A percentile compares a stretch with the other conserved stretches of the same genome.
Evolutionary conservation across 352 stramenopile genomes (phyloP).

Genomic region (Phytophthora colocasiae): DNA sequence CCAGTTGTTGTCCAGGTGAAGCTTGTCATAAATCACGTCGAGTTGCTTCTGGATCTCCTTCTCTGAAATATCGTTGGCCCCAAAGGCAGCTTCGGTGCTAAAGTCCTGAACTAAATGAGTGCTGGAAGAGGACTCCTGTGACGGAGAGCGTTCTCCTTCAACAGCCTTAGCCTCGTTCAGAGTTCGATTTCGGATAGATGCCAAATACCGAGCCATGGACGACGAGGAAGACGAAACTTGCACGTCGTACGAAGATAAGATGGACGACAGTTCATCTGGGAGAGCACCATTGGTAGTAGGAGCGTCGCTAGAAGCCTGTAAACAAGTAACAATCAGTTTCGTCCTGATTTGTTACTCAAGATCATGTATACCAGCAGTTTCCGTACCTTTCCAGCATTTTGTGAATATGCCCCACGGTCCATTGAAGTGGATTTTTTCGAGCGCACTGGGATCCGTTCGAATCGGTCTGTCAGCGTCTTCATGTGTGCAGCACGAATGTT

Average conservation of each 20-base stretch:
- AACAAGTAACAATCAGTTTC: neutral
- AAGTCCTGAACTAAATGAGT: slow-evolving; percentile 35
- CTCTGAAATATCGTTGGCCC: slow-evolving; percentile 48
- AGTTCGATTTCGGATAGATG: slow-evolving; percentile 53
- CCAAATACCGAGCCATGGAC: slow-evolving; percentile 64
- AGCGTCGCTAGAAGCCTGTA: slow-evolving; percentile 1
- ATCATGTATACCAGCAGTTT: neutral
- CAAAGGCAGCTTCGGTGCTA: slow-evolving; percentile 6
- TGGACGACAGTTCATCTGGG: slow-evolving; percentile 45
- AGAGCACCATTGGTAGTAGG: slow-evolving; percentile 2
- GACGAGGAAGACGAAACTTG: slow-evolving; percentile 52
- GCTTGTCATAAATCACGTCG: slow-evolving; percentile 56
- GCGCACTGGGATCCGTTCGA: slow-evolving; percentile 36
- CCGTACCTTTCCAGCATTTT: slow-evolving; percentile 23
- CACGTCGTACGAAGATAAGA: slow-evolving; percentile 57
- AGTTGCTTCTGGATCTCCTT: slow-evolving; percentile 73
- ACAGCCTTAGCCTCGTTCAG: slow-evolving; percentile 45
- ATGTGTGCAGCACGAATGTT: slow-evolving; percentile 80
- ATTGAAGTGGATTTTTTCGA: neutral
- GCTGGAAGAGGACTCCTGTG: slow-evolving; percentile 49
- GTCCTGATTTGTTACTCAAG: neutral
- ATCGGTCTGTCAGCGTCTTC: slow-evolving; percentile 74
- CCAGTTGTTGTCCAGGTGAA: slow-evolving; percentile 79
- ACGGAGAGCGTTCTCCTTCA: slow-evolving; percentile 47
- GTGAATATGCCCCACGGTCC: neutral